A percentile compares a stretch with the other conserved stretches of the same genome.
Conservation (phyloP, 176 grass and related monocot genomes). For the Hordeum marinum region DNA sequence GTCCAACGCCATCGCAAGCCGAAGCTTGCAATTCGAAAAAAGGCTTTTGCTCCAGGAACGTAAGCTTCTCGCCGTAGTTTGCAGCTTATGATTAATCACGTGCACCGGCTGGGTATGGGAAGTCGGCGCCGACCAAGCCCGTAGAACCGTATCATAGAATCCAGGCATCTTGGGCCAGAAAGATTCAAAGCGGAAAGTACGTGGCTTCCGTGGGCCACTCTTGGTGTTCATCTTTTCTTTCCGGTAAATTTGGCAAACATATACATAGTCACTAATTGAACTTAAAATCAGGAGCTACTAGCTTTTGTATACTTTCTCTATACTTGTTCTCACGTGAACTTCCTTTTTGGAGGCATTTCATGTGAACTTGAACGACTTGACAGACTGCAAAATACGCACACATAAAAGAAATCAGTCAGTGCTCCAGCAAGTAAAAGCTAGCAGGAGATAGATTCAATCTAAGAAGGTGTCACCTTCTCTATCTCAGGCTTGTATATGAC, state of each 20-base stretch:
- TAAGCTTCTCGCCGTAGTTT: too few relatives aligned
- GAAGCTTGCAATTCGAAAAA: too few relatives aligned
- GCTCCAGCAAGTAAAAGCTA: background rate
- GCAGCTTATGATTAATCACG: too few relatives aligned
- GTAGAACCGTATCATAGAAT: too few relatives aligned
- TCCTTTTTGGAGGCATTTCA: constrained; percentile 13
- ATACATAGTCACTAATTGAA: background rate
- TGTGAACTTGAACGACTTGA: constrained; percentile 74
- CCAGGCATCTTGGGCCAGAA: too few relatives aligned
- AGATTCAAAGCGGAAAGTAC: too few relatives aligned
- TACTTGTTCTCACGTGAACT: background rate
- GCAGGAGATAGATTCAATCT: background rate
- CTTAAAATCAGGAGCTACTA: background rate
- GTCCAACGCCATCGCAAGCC: too few relatives aligned
- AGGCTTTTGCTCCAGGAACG: too few relatives aligned
- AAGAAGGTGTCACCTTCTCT: constrained; percentile 47
- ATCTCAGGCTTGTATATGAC: constrained; percentile 60
- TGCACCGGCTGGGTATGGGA: too few relatives aligned
- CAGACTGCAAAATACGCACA: constrained; percentile 32
- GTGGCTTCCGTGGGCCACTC: too few relatives aligned
- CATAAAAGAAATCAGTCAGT: background rate
- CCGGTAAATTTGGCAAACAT: background rate
- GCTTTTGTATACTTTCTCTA: background rate
- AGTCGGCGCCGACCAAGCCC: too few relatives aligned
- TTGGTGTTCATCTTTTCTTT: background rate